Conservation (phyloP, 2,329 filamentous ascomycete species). For the Neobulgaria alba region DNA sequence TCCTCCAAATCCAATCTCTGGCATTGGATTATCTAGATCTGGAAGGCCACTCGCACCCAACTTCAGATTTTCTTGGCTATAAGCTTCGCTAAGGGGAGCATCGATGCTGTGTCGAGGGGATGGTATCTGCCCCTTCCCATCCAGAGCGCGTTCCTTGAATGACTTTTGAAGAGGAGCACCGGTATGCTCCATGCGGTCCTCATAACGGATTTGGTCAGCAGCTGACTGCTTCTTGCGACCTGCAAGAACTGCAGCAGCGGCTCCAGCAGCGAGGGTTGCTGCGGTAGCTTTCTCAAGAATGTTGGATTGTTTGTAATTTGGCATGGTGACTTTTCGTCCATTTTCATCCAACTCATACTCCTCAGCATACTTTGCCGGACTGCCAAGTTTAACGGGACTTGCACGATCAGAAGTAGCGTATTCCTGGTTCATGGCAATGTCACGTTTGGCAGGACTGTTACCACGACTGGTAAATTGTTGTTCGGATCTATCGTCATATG, state of each 20-base stretch:
- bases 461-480: constrained; percentile 27
- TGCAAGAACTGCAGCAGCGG: constrained; percentile 23
- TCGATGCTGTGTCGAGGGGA: constrained; percentile 51
- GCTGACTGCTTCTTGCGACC: constrained; percentile 20
- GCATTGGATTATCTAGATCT: constrained; percentile 60
- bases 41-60: constrained; percentile 65
- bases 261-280: constrained; percentile 13
- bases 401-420: constrained; percentile 16
- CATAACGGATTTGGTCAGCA: constrained; percentile 23
- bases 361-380: constrained; percentile 22
- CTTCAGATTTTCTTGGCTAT: constrained; percentile 36
- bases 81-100: constrained; percentile 40
- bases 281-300: constrained; percentile 24
- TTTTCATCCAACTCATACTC: constrained; percentile 29
- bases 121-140: constrained; percentile 44
- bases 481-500: constrained; percentile 29
- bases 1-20: constrained; percentile 60
- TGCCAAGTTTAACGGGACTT: constrained; percentile 20
- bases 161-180: constrained; percentile 53
- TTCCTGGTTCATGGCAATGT: constrained; percentile 9
- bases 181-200: constrained; percentile 18
- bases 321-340: constrained; percentile 27
- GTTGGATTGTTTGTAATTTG: constrained; percentile 20
- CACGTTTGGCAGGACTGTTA: constrained; percentile 37
- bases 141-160: constrained; percentile 56